Conservation (phyloP, 2,329 filamentous ascomycete genomes). For the Curvularia lunata region DNA sequence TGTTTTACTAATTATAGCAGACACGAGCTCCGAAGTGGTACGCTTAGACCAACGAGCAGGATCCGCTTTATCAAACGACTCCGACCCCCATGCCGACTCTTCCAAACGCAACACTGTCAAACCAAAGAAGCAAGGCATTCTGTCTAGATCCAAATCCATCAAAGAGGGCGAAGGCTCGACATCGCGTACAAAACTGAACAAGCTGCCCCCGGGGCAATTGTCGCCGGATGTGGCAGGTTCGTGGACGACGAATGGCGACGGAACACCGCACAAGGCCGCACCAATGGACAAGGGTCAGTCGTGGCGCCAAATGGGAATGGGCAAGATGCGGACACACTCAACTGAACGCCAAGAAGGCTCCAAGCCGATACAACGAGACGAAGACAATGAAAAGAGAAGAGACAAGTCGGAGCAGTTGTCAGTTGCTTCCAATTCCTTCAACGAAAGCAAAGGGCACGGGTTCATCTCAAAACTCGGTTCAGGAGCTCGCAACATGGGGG, state of each 20-base stretch:
- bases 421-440: conserved; percentile 58
- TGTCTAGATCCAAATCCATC: conserved; percentile 53
- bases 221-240: conserved; percentile 38
- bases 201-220: conserved; percentile 40
- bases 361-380: conserved; percentile 41
- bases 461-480: conserved; percentile 77
- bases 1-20: conserved; percentile 24
- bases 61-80: conserved; percentile 41
- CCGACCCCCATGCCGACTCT: conserved; percentile 28
- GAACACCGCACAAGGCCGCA: conserved; percentile 64
- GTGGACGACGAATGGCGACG: conserved; percentile 46
- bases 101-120: conserved; percentile 36
- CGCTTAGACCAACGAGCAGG: conserved; percentile 37
- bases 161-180: conserved; percentile 50
- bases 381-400: conserved; percentile 34
- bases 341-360: conserved; percentile 65
- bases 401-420: conserved; percentile 45
- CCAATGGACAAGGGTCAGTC: conserved; percentile 71
- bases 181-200: conserved; percentile 40
- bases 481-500: conserved; percentile 75
- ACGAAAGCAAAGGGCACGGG: conserved; percentile 65
- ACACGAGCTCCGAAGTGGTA: conserved; percentile 42
- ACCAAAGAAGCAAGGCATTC: conserved; percentile 46
- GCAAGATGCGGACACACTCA: conserved; percentile 69
- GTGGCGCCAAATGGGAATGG: conserved; percentile 69